Evolutionary conservation across 148 eudicot genomes (phyloP), one percentile per base, ranked within the genome.

Genomic region (Arbutus unedo): DNA sequence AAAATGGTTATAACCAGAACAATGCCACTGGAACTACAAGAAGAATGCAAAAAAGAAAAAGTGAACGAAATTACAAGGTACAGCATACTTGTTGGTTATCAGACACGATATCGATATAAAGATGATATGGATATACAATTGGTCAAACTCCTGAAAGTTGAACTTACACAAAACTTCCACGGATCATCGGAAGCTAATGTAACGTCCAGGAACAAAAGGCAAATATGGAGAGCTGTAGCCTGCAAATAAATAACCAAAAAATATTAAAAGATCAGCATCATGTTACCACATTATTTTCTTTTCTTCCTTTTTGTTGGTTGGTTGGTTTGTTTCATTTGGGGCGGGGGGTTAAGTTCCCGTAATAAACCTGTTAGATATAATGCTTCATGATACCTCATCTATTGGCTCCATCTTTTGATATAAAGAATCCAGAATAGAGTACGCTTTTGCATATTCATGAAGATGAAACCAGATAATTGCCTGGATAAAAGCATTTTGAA

Each of bases 341-440:
- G 3, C 7, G n/a, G 77, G 54, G 15, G 0, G 19, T 48, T 15
- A 74, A 8, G 56, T 47, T 31, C n/a, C 31, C 54, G 9, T 80
- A 47, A 23, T 19, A 81, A n/a, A 44, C 48, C 48, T n/a, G 4
- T 77, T 5, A 10, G 25, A 38, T 38, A 3, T 18, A 19, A 77
- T 7, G 45, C 8, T 11, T 16, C 11, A 79, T 9, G 77, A 49
- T 87, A 96, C 98, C 98, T 96, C 97, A 80, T 93, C 93, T 82
- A 93, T 90, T n/a, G 95, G 97, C 86, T 86, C 95, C 83, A 96
- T 91, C 84, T 91, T 93, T 84, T 91, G 95, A 93, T 88, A 94
- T 74, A 96, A 82, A 51, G 92, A 80, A 38, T 91, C 94, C 90
- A 96, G 86, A 83, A 91, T 85, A 41, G 95, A 90, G 67, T 85